Evolutionary conservation across 805 yeast species (phyloP), one percentile per base, ranked within the genome.

Genomic region (Kluyveromyces dobzhanskii): DNA sequence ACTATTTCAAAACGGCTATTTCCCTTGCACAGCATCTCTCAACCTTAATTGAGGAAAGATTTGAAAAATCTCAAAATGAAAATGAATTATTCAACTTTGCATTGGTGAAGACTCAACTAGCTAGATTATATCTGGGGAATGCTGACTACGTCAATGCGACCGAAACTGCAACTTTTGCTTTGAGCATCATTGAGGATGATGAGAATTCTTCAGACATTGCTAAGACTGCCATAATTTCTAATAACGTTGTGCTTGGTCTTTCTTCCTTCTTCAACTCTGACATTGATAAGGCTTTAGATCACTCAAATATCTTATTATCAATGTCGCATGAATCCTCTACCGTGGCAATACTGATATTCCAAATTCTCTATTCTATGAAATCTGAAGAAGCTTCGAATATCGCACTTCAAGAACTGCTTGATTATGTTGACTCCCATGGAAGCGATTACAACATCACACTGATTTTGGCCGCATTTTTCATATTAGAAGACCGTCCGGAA

Each of bases 371-470:
- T 64, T 85, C 85, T 2, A 74, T 75, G 41, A 82, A 77, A n/a
- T 73, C 77, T 0, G 76, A 73, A n/a, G 92, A 83, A 4, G 77
- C 92, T 1, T 79, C 76, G 42, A 81, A 78, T 45, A 88, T 87
- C 1, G 95, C 97, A 0, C 53, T 84, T 34, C 95, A 87, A 49
- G 95, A 86, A 57, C 61, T 90, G 32, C 80, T 83, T 48, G 69
- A 71, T 17, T 76, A 70, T 49, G 75, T 87, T 30, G 80, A 73
- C 43, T 66, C 62, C 3, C 59, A 72, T 41, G 95, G 94, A 0
- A 67, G 83, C 1, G 76, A 87, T 2, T 61, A 85, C 33, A 52
- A 76, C 17, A 76, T 84, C 2, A 79, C 85, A 0, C 59, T 88
- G 42, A 74, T 86, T 1, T 65, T 90, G 30, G 96, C 95, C 6